These are phyloP conservation scores for Thelephora ganbajun DNA, from an alignment of 768 basidiomycete genomes.

Conservation along the genomic window DNA sequence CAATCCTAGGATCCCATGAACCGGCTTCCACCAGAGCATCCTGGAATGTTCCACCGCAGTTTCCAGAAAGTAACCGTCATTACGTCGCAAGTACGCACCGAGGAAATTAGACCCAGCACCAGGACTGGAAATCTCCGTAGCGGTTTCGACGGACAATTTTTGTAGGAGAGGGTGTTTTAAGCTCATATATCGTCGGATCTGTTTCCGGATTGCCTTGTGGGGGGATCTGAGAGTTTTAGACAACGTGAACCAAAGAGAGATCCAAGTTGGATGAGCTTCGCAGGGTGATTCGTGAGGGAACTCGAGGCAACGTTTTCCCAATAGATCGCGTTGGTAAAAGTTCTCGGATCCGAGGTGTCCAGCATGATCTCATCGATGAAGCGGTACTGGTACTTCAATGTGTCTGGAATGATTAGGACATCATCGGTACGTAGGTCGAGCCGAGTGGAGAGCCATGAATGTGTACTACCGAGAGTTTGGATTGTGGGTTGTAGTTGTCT, in stretches of 20 bases:
- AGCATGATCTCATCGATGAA: constrained; percentile 34
- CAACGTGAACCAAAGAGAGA: constrained; percentile 68
- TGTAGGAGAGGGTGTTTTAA: constrained; percentile 35
- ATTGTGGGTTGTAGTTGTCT: constrained; percentile 26
- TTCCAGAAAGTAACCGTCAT: constrained; percentile 47
- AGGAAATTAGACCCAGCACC: constrained; percentile 31
- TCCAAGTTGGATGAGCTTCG: constrained; percentile 54
- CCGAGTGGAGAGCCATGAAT: constrained; percentile 29
- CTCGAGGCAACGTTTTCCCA: constrained; percentile 26
- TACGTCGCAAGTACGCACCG: constrained; percentile 54
- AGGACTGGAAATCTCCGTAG: constrained; percentile 29
- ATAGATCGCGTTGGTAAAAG: constrained; percentile 1
- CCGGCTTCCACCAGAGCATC: constrained; percentile 41
- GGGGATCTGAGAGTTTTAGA: constrained; percentile 30
- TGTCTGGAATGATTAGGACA: constrained; percentile 35
- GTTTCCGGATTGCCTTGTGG: constrained; percentile 28
- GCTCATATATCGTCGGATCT: constrained; percentile 42
- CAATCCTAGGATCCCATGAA: constrained; percentile 33
- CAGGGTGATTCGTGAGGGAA: constrained; percentile 22
- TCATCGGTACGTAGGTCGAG: constrained; percentile 27
- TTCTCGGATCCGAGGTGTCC: constrained; percentile 26
- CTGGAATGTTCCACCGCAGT: constrained; percentile 28
- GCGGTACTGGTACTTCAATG: constrained; percentile 45
- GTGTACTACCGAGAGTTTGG: constrained; percentile 35
- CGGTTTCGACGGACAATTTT: constrained; percentile 14